A percentile compares a stretch with the other conserved stretches of the same genome.
Evolutionary conservation across 2,329 filamentous ascomycete genomes (phyloP).

Genomic region (Ambrosiella cleistominuta): DNA sequence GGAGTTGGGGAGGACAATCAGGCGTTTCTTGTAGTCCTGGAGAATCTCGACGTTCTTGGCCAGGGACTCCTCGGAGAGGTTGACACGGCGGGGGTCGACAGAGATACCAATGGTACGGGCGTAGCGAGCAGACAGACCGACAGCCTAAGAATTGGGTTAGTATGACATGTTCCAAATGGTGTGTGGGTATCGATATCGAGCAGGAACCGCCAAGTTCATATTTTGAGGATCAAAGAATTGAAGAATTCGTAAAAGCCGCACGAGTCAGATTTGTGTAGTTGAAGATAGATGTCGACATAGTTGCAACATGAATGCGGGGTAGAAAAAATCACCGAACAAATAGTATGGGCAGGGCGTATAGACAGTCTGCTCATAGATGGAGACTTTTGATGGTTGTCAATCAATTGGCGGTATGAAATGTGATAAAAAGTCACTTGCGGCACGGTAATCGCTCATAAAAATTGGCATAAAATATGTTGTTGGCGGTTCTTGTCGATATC

Average conservation of each 20-base stretch:
- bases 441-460: not conserved
- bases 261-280: no score
- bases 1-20: constrained; percentile 93
- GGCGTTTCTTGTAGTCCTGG: constrained; percentile 88
- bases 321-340: no score
- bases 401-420: not conserved
- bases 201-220: not conserved
- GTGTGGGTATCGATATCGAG: not conserved
- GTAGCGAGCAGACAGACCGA: constrained; percentile 84
- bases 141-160: constrained; percentile 43
- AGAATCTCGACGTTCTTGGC: constrained; percentile 91
- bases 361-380: not conserved
- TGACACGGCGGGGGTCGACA: constrained; percentile 91
- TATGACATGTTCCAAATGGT: not conserved
- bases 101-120: constrained; percentile 93
- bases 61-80: constrained; percentile 90
- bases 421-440: not conserved
- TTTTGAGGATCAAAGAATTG: not conserved
- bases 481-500: not conserved
- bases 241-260: not conserved
- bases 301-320: no score
- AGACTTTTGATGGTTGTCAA: not conserved
- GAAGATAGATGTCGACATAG: no score
- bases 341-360: no score
- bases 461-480: not conserved